These are phyloP conservation scores for Diaporthe sp. DNA, from an alignment of 2,329 filamentous ascomycete genomes.

Conservation along the genomic window DNA sequence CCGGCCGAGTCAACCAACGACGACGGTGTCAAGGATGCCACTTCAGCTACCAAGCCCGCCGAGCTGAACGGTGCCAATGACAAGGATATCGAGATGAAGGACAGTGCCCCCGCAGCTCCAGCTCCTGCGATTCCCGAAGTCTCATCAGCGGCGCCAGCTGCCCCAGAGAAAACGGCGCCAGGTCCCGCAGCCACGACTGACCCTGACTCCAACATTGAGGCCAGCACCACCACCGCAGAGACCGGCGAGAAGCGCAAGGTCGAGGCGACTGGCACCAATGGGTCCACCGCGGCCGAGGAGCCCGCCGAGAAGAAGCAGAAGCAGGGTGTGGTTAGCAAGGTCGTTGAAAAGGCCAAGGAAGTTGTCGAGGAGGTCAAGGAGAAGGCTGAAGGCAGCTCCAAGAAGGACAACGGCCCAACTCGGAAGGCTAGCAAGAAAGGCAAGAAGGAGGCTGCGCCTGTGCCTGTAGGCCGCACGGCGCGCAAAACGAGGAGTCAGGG, in stretches of 20 bases:
- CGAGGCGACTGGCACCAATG: slow-evolving; percentile 30
- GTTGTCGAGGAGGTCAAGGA: slow-evolving; percentile 38
- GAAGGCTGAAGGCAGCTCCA: slow-evolving; percentile 17
- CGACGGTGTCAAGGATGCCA: slow-evolving; percentile 34
- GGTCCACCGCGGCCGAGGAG: slow-evolving; percentile 14
- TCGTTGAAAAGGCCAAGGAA: slow-evolving; percentile 39
- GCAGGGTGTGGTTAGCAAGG: slow-evolving; percentile 39
- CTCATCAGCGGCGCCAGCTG: slow-evolving; percentile 5
- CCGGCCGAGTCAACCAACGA: slow-evolving; percentile 30
- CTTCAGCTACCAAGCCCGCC: slow-evolving; percentile 8
- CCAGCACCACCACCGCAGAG: neutral
- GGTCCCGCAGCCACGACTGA: slow-evolving; percentile 17
- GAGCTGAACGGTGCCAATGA: slow-evolving; percentile 5
- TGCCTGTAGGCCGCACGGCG: slow-evolving; percentile 52
- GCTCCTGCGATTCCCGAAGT: slow-evolving; percentile 1
- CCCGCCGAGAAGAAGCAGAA: slow-evolving; percentile 41
- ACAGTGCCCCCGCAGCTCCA: slow-evolving; percentile 32
- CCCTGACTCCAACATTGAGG: slow-evolving; percentile 5
- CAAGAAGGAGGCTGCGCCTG: slow-evolving; percentile 45
- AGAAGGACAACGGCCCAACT: slow-evolving; percentile 33
- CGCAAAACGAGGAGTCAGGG: slow-evolving; percentile 58
- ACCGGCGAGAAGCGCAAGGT: slow-evolving; percentile 47
- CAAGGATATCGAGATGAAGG: slow-evolving; percentile 44
- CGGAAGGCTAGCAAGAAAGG: slow-evolving; percentile 46
- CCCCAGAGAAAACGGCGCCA: slow-evolving; percentile 6